These are phyloP conservation scores for Colletotrichum liaoningense DNA, from an alignment of 2,329 filamentous ascomycete genomes.

Conservation along the genomic window DNA sequence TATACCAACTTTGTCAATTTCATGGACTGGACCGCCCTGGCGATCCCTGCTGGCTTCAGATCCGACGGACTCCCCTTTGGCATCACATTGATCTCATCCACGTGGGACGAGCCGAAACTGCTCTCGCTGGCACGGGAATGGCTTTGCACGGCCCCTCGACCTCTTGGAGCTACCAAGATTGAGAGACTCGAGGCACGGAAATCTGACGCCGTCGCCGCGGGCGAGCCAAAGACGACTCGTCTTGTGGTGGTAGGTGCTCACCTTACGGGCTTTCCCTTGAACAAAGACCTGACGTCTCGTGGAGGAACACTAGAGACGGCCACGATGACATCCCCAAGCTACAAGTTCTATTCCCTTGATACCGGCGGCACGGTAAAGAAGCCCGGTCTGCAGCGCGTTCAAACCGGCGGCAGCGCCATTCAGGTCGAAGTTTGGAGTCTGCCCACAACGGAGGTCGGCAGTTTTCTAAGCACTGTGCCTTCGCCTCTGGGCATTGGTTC, in stretches of 20 bases:
- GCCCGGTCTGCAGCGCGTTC: conserved; percentile 46
- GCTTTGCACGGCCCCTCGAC: conserved; percentile 38
- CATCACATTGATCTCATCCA: conserved; percentile 49
- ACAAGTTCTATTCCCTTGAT: conserved; percentile 45
- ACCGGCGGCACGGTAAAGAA: conserved; percentile 39
- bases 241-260: conserved; percentile 50
- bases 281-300: conserved; percentile 46
- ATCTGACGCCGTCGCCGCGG: conserved; percentile 33
- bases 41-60: conserved; percentile 61
- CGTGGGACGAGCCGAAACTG: conserved; percentile 49
- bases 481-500: conserved; percentile 49
- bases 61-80: conserved; percentile 51
- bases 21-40: conserved; percentile 65
- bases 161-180: conserved; percentile 44
- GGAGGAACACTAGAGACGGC: conserved; percentile 41
- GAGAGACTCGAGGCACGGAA: conserved; percentile 21
- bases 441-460: conserved; percentile 42
- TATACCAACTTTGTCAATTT: conserved; percentile 73
- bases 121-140: conserved; percentile 43
- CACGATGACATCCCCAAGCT: conserved; percentile 45
- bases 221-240: conserved; percentile 25
- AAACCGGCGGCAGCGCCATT: conserved; percentile 41
- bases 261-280: conserved; percentile 47
- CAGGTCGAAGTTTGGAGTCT: conserved; percentile 51
- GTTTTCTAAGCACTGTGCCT: conserved; percentile 47